Conservation (phyloP, 495 filamentous ascomycete genomes). For the Aspergillus ostianus region DNA sequence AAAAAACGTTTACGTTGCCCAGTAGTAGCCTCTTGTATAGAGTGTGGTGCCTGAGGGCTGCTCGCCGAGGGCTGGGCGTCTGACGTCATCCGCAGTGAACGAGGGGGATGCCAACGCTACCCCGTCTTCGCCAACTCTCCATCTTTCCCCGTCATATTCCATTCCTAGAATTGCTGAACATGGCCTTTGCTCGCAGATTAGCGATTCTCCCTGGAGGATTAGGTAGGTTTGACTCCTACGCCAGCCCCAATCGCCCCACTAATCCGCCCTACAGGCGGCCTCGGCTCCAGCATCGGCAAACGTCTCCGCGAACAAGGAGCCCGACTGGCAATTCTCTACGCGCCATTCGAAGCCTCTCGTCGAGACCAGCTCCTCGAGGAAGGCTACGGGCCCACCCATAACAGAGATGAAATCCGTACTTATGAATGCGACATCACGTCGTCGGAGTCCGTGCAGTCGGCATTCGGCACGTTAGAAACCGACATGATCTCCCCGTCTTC, state of each 20-base stretch:
- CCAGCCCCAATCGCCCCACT: slow-evolving; percentile 7
- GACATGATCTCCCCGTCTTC: slow-evolving; percentile 20
- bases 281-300: slow-evolving; percentile 40
- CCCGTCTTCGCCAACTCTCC: neutral
- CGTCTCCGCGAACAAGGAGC: slow-evolving; percentile 38
- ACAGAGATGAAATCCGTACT: slow-evolving; percentile 26
- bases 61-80: no score
- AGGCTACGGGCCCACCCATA: slow-evolving; percentile 21
- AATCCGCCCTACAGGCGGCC: slow-evolving; percentile 25
- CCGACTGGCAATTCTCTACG: slow-evolving; percentile 39
- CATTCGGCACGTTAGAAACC: slow-evolving; percentile 24
- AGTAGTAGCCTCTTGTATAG: no score
- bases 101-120: neutral
- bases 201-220: slow-evolving; percentile 42
- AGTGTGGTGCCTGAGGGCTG: neutral
- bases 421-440: slow-evolving; percentile 46
- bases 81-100: neutral
- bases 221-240: slow-evolving; percentile 25
- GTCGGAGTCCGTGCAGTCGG: slow-evolving; percentile 34
- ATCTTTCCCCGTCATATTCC: neutral
- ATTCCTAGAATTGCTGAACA: slow-evolving; percentile 2
- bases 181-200: slow-evolving; percentile 36
- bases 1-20: no score
- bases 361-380: slow-evolving; percentile 35
- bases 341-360: slow-evolving; percentile 38